A percentile compares a stretch with the other conserved stretches of the same genome.
These are phyloP conservation scores for Schizochytrium sp. DNA, from an alignment of 108 stramenopile genomes.

Conservation along the genomic window DNA sequence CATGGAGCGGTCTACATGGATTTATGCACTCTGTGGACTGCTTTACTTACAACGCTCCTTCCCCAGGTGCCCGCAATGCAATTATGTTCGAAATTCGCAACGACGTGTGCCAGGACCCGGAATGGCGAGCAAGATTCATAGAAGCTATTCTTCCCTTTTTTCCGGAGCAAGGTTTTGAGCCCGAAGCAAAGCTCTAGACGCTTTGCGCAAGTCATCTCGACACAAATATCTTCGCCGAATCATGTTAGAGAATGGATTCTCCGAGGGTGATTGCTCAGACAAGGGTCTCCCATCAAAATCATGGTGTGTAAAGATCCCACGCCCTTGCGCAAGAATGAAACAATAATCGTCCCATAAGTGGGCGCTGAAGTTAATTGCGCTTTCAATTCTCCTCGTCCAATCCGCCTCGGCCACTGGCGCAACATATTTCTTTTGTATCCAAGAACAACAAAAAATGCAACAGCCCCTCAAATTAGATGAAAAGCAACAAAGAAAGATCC, in stretches of 20 bases:
- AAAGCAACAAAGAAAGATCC: no score
- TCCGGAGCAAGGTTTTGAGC: neutral
- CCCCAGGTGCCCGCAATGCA: slow-evolving; percentile 27
- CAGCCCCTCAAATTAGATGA: no score
- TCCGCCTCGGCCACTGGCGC: neutral
- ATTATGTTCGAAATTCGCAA: slow-evolving; percentile 52
- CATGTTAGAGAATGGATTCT: neutral
- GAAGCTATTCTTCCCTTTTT: slow-evolving; percentile 15
- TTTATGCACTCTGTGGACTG: slow-evolving; percentile 58
- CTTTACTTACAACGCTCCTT: slow-evolving; percentile 26
- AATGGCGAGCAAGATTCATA: neutral
- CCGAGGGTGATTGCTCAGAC: slow-evolving; percentile 27
- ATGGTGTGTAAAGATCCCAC: slow-evolving; percentile 18
- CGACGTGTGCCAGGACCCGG: slow-evolving; percentile 33
- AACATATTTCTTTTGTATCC: no score
- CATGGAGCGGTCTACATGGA: slow-evolving; percentile 51
- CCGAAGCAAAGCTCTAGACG: neutral
- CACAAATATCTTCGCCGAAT: neutral
- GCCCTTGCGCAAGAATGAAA: slow-evolving; percentile 45
- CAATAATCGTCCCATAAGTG: slow-evolving; percentile 42
- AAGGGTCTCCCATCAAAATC: slow-evolving; percentile 33
- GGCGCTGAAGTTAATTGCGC: slow-evolving; percentile 3
- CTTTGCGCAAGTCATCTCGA: slow-evolving; percentile 4
- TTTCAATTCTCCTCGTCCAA: slow-evolving; percentile 31
- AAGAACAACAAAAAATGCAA: no score